Evolutionary conservation across 75 land plant genomes (phyloP), one percentile per base, ranked within the genome.

Genomic region (Sequoia sempervirens): DNA sequence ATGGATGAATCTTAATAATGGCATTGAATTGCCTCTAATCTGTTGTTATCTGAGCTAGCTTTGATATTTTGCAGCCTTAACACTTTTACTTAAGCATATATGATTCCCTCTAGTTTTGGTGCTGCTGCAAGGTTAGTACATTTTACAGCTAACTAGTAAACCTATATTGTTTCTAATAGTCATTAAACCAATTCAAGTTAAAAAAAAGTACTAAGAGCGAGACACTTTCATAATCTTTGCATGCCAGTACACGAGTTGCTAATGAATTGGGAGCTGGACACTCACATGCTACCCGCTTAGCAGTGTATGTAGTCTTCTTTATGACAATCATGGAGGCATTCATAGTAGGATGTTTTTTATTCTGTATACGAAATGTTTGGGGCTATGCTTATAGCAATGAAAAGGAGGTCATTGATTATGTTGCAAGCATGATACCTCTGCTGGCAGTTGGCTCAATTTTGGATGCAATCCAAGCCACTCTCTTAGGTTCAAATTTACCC

Each of bases 211-310:
- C 9, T 47, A 47, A 11, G 50, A 47, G 50, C 50, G 9, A 47
- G 50, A 47, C 50, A 47, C 50, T 80, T 81, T 32, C 61, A 81
- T 52, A 34, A 34, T 81, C 5, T 36, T 40, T 47, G 40, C 37
- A 30, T 32, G 75, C 38, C 82, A 94, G 96, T 64, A 91, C 93
- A 50, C 79, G 96, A 73, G 92, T 94, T 82, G 87, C 96, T 23
- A 96, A 96, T 86, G 97, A 96, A 87, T 80, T 96, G 41, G 98
- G 98, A 47, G 95, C 93, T 46, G 92, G 90, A 38, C 40, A 79
- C 9, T 83, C 97, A 50, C 80, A 79, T 23, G 84, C 85, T 17
- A 97, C 94, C 13, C 87, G 81, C 3, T 53, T 88, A 68, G 90
- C 96, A 43, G 86, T 92, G 38, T 7, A 79, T 6, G 87, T 88